Evolutionary conservation across 371 early-diverging fungal genomes (phyloP).

Genomic region (Circinella minor): DNA sequence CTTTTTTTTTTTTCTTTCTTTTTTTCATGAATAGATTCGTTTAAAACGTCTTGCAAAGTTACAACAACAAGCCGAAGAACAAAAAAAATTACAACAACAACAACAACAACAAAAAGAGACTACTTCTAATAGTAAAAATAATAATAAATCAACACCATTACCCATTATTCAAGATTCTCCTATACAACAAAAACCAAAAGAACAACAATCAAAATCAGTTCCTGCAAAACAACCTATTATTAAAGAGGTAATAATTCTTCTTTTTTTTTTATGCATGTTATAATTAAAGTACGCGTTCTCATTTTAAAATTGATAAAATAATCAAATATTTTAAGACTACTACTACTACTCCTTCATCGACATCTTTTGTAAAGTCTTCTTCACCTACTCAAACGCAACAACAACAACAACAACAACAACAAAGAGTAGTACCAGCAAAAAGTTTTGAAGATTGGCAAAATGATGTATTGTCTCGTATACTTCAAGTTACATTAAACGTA

Average conservation of each 20-base stretch:
- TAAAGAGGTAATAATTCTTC: not conserved
- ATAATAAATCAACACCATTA: constrained; percentile 1
- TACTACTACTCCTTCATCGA: not conserved
- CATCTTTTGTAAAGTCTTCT: constrained; percentile 1
- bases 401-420: constrained; percentile 10
- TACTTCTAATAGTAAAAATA: constrained; percentile 10
- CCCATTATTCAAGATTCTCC: constrained; percentile 8
- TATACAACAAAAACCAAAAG: not conserved
- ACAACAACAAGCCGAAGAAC: constrained; percentile 46
- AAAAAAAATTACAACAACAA: constrained; percentile 18
- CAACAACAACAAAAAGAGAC: constrained; percentile 11
- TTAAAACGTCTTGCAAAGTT: constrained; percentile 74
- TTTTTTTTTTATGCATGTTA: no score
- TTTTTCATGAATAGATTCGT: constrained; percentile 57
- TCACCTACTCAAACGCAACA: not conserved
- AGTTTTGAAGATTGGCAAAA: constrained; percentile 89
- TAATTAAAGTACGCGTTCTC: no score
- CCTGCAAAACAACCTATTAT: not conserved
- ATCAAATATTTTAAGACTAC: not conserved
- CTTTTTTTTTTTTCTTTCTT: no score
- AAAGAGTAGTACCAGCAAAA: constrained; percentile 44
- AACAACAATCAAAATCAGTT: constrained; percentile 1
- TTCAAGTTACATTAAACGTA: constrained; percentile 84
- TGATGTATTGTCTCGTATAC: constrained; percentile 78
- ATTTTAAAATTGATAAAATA: no score